Base-by-base conservation (phyloP, 2,329 filamentous ascomycete species). In the Rhinocladiella mackenziei region DNA sequence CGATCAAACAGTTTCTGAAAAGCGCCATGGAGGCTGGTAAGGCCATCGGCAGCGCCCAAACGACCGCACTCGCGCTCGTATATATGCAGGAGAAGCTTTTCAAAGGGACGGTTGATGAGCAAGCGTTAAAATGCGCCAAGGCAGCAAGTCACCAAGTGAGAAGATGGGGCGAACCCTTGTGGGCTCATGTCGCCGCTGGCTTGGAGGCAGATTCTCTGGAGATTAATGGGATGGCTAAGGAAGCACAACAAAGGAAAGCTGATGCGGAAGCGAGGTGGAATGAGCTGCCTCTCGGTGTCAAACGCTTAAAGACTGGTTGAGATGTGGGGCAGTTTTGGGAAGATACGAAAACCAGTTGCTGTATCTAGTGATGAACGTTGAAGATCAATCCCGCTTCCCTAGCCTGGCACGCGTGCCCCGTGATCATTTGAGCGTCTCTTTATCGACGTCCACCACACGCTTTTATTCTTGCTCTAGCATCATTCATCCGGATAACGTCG, bases 11-110 rank as follows among this genome's bases (percentile, higher is more conserved):
- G 29, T 80, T 84, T 58, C 82, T 96, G 41, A 81, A 86, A 49
- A 73, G 75, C 28, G 84, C 88, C 2, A 75, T 95, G 30, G 75
- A 76, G 28, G 78, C 80, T 2, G 83, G 86, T 9, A 83, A 83
- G 53, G 71, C 72, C 5, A 81, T 84, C 6, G 73, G 74, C 42
- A 95, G 95, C 61, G 79, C 79, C 20, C 85, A 94, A 53, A 83
- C 89, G 41, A 76, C 89, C n/a, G 83, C 83, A 35, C 84, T 96
- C 53, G 82, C 84, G 4, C 77, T 96, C 47, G 89, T 82, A 55
- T 82, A 92, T 53, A 94, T 96, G 84, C 84, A 85, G 39, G 81
- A 77, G 59, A 78, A 81, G 39, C 84, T 95, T 58, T 96, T 89
- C 64, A 82, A 83, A 33, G 84, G 84, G 47, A 83, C 89, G 10